Base-by-base conservation (phyloP, 2,329 filamentous ascomycete species). In the Fusarium secorum region DNA sequence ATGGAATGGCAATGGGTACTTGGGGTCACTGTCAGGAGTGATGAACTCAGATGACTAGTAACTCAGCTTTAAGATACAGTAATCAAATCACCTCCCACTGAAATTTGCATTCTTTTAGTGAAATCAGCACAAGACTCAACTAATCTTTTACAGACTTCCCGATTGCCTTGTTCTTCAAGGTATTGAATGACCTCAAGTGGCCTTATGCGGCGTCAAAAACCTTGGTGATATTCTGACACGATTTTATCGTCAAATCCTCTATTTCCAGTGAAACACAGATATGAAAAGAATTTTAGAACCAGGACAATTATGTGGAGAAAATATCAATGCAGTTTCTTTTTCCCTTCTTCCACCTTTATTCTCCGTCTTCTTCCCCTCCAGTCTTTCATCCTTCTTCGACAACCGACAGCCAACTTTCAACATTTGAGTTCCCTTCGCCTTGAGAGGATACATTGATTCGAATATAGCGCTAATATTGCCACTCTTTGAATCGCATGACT, bases 101-200 rank as follows among this genome's bases (percentile, higher is more conserved):
- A 8, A 30, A 11, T 4, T 17, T 4, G 2, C 4, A 10, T 7
- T n/a, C 4, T 7, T 28, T 45, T 4, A 10, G 11, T 20, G 3
- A 20, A 20, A 15, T 28, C 3, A 45, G 13, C 5, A 7, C 1
- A 7, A 20, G 24, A 24, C 5, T 24, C 24, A 4, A 20, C 0
- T 45, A 1, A 3, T 0, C 0, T 8, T 20, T 15, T 28, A 15
- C 11, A 26, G 5, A 5, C 42, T 28, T 15, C 18, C 13, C 1
- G 8, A 26, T 14, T 10, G 3, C 8, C 17, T 10, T 26, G 3
- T 28, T 26, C 3, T 45, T 45, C 0, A 6, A 45, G 5, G 11
- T 10, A 20, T 11, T 10, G 13, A 7, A 7, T 20, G 42, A 10
- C 7, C 24, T 10, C 11, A 26, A 7, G 2, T 42, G 8, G 8